These are phyloP conservation scores for Colletotrichum shisoi DNA, from an alignment of 2,329 filamentous ascomycete genomes.

Conservation along the genomic window DNA sequence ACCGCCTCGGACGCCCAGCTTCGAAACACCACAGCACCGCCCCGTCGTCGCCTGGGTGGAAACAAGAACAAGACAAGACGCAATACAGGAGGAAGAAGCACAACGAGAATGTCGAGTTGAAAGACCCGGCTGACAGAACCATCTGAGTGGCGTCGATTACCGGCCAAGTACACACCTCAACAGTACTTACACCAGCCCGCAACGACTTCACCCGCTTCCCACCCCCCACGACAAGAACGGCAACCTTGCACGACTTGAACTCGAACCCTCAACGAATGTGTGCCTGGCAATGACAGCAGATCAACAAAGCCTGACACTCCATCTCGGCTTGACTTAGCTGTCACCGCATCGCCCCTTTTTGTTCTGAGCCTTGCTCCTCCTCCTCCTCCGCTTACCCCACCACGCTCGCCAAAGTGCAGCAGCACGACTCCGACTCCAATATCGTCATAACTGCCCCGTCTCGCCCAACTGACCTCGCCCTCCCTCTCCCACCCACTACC, in stretches of 20 bases:
- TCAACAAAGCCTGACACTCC: conserved; percentile 8
- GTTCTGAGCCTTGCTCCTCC: conserved; percentile 10
- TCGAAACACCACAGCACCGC: conserved; percentile 26
- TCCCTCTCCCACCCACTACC: conserved; percentile 12
- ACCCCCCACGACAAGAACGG: conserved; percentile 20
- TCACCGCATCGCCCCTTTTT: conserved; percentile 19
- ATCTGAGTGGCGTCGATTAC: conserved; percentile 20
- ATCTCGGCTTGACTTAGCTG: conserved; percentile 10
- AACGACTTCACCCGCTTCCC: neutral
- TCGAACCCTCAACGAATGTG: conserved; percentile 12
- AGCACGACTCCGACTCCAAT: neutral
- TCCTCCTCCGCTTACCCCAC: conserved; percentile 23
- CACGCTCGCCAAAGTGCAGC: conserved; percentile 15
- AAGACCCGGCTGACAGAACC: conserved; percentile 20
- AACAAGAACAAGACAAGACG: neutral
- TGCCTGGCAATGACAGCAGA: conserved; percentile 33
- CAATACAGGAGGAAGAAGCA: neutral
- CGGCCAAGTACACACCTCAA: conserved; percentile 10
- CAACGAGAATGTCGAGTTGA: conserved; percentile 29
- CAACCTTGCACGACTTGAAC: conserved; percentile 32
- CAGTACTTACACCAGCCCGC: conserved; percentile 27
- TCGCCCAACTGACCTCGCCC: conserved; percentile 14
- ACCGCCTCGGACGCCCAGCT: conserved; percentile 9
- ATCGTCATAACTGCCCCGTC: conserved; percentile 21
- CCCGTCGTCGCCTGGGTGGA: conserved; percentile 3